Evolutionary conservation across 1,284 basidiomycete species (phyloP), one percentile per base, ranked within the genome.

Genomic region (Cystobasidium sp.): DNA sequence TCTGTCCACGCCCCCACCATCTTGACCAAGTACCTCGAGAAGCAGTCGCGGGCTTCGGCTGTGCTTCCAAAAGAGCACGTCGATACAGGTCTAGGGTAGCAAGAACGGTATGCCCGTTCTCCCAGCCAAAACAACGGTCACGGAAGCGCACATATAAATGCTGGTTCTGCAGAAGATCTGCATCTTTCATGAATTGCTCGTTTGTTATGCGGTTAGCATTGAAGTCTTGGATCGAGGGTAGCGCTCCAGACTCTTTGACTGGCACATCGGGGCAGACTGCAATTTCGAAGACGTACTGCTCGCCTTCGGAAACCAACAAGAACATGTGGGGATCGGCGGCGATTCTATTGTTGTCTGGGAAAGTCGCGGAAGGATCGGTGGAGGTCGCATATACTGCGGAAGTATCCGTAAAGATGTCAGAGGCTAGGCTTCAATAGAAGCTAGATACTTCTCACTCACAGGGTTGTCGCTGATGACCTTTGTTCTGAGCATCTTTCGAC

Each of bases 221-320:
- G 62, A 76, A 76, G 10, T 67, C 61, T 12, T 43, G 31, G 16
- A 14, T 22, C 14, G 49, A 44, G 14, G 70, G 70, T 43, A 56
- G 18, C 31, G 39, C 41, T 6, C 37, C 39, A 6, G 49, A 31
- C 22, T 41, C 39, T 22, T n/a, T 24, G 39, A 22, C 44, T 47
- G 24, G 41, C 18, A 55, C 51, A 41, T 63, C 59, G 37, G 51
- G n/a, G 59, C 82, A 83, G 18, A 84, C 66, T n/a, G 82, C 80
- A 43, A 87, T 77, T 80, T 87, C 86, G 74, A 87, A 87, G 2
- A 82, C 78, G 76, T 86, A 84, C 12, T 80, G 77, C 7, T 79
- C 78, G 10, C 81, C 81, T 14, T 83, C 80, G 24, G 84, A 82
- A 59, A 84, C 81, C 9, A 87, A 79, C 31, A 83, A 80, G 76